These are phyloP conservation scores for Aureobasidium leucospermi DNA, from an alignment of 2,329 filamentous ascomycete species.

Conservation along the genomic window DNA sequence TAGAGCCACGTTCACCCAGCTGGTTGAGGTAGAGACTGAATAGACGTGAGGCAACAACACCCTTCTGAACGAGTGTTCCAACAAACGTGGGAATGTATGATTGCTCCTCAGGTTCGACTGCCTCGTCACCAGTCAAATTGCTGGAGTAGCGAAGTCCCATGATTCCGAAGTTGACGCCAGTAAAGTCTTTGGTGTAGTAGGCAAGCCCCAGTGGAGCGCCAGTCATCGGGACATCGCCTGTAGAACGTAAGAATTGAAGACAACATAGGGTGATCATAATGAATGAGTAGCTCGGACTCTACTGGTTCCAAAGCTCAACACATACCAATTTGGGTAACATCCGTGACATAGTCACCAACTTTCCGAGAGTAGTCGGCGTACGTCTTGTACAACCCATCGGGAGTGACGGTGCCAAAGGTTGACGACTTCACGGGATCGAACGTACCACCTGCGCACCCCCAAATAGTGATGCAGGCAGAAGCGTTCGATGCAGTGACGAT, in stretches of 20 bases:
- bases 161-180: constrained; percentile 25
- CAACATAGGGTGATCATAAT: no score
- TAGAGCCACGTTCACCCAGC: constrained; percentile 20
- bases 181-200: constrained; percentile 21
- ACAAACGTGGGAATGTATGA: constrained; percentile 26
- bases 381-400: constrained; percentile 25
- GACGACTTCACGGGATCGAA: constrained; percentile 22
- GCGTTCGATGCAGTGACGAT: constrained; percentile 26
- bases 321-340: constrained; percentile 20
- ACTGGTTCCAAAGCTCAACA: constrained; percentile 22
- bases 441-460: constrained; percentile 24
- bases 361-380: constrained; percentile 26
- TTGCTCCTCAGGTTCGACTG: no score
- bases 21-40: constrained; percentile 29
- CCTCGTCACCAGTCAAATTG: constrained; percentile 21
- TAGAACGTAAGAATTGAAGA: no score
- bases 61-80: constrained; percentile 24
- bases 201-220: constrained; percentile 22
- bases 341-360: constrained; percentile 23
- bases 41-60: constrained; percentile 25
- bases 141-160: constrained; percentile 27
- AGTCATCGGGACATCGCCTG: no score
- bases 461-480: constrained; percentile 19
- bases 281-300: no score
- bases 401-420: constrained; percentile 22